Base-by-base conservation (phyloP, 768 basidiomycete species). In the Nidularia sp. region DNA sequence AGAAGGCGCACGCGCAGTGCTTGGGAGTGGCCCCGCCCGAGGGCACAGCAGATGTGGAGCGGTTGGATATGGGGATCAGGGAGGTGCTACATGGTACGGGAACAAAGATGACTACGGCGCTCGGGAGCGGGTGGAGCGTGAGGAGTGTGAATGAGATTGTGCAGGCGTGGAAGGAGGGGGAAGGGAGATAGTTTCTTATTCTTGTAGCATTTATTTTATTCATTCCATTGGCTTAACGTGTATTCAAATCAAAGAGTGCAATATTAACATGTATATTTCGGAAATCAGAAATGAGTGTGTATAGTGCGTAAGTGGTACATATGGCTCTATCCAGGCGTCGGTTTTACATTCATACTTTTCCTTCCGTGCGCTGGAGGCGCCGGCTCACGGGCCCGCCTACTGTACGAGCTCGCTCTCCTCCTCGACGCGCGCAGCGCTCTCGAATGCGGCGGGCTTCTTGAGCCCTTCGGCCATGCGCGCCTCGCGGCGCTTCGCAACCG, bases 51-150 rank as follows among this genome's bases (percentile, higher is more conserved):
- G 67, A 79, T 55, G 57, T 60, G 13, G 56, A 50, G 13, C 57
- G 60, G 6, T 60, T 81, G 43, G 77, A 77, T 54, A 47, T 69
- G 52, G 79, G 77, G 6, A 93, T 98, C 55, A 86, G 83, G 59
- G 89, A 95, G 62, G 92, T 97, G 6, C 63, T 97, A 54, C 88
- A 93, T 61, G 81, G 84, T 0, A 89, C 94, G 0, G 95, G 95
- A 1, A 81, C 83, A 0, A 93, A 90, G 61, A 80, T 90, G 78
- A 83, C 82, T 18, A 83, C 84, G 4, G 75, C 80, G 8, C 65
- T 87, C 25, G 87, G 84, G 3, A 79, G 83, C 0, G 88, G 86
- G 6, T 91, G 89, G 89, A 79, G 81, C n/a, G 76, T 81, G 10
- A 72, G 79, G 49, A 85, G 83, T 3, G 61, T 91, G 53, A 81